Conservation (phyloP, 768 basidiomycete species). For the Leccinum olivaceopallidum region DNA sequence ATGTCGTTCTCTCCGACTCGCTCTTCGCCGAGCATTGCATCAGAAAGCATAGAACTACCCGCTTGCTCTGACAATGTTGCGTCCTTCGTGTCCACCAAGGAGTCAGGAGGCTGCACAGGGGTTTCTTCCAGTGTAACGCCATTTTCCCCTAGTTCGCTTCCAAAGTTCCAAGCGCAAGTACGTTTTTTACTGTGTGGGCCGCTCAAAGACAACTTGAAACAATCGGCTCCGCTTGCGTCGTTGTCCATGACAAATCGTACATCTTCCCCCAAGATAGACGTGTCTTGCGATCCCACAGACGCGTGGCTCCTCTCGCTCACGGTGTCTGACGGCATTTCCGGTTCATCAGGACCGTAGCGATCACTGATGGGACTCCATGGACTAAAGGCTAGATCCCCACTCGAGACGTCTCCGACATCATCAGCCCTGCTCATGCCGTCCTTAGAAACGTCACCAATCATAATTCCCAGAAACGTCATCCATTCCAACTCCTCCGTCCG, state of each 20-base stretch:
- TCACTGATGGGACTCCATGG: background rate
- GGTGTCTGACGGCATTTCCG: background rate
- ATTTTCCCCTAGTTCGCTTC: background rate
- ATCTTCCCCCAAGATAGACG: background rate
- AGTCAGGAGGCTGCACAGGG: background rate
- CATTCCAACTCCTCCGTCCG: background rate
- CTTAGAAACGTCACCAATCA: background rate
- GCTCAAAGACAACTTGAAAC: background rate
- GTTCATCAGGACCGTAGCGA: background rate
- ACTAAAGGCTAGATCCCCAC: background rate
- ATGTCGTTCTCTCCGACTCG: background rate
- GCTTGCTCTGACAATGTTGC: background rate
- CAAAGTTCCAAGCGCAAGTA: background rate
- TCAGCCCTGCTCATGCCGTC: background rate
- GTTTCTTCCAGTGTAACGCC: background rate
- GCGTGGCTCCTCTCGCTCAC: background rate
- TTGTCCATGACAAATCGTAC: conserved; percentile 1
- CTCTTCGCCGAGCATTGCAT: background rate
- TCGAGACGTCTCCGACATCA: background rate
- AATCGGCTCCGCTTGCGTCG: background rate
- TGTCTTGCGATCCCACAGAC: background rate
- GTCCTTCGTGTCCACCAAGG: background rate
- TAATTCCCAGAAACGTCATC: background rate
- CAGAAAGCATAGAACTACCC: background rate
- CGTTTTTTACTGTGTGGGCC: background rate